Evolutionary conservation across 768 basidiomycete species (phyloP), one percentile per base, ranked within the genome.

Genomic region (Lactarius trivialis): DNA sequence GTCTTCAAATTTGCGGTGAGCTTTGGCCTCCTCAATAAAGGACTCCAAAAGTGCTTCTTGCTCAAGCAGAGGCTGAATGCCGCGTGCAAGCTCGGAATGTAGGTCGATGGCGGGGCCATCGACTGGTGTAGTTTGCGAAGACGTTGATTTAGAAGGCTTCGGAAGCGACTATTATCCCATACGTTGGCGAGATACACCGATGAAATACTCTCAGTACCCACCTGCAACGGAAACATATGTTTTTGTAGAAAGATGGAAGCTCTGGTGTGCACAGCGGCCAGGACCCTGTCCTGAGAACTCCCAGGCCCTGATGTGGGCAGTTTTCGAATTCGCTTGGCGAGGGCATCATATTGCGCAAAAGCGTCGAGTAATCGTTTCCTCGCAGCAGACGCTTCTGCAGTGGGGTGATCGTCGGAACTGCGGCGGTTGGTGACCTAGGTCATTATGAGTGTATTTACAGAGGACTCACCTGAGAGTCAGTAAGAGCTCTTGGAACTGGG

Each of bases 1-100:
- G 70, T 99, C 97, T 73, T 98, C 96, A 66, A 98, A 98, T 75
- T 98, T 98, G 48, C 96, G 80, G 67, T 88, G 88, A 2, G 85
- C 81, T 73, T 86, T 88, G 7, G 96, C 96, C 72, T 98, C 93
- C 67, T 89, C 86, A 8, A 98, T 84, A 69, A 94, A 98, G 2
- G 85, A 81, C 73, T 95, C 91, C 21, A 99, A 80, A 52, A 98
- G 79, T 2, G 89, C 87, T 73, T 99, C 96, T 73, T 98, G 96
- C 74, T 98, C 94, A 17, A 98, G 81, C 14, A 98, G 76, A 2
- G 94, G 94, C 68, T 98, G 94, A 17, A 98, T 75, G 7, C 79
- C 76, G 48, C 82, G 78, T 3, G 93, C 92, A 24, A 91, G 74
- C 34, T 83, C 78, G 2, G 90, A 85, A 65, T 89, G 86, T 1